phyloP scores from a whole-genome alignment of 192 early-diverging fungal genomes.

The Coemansia umbellata region DNA sequence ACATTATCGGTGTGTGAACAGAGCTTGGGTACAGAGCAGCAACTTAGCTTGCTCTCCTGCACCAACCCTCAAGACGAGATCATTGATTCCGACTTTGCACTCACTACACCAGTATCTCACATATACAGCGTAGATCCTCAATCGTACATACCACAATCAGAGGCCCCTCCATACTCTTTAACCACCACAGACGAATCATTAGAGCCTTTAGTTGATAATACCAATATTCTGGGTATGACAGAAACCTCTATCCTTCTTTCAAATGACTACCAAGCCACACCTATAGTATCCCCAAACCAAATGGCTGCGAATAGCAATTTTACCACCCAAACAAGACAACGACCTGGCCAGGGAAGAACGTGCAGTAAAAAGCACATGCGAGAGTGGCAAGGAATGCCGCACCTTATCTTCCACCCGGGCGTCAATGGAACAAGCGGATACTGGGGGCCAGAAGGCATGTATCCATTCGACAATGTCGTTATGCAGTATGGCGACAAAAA shows the following conservation, averaged over 20 bases:
- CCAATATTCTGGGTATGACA: too few relatives aligned
- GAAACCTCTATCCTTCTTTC: too few relatives aligned
- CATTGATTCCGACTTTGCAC: constrained; percentile 9
- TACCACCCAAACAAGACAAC: too few relatives aligned
- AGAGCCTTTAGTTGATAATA: too few relatives aligned
- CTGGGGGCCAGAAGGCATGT: constrained; percentile 47
- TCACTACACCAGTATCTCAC: background rate
- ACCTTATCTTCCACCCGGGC: constrained; percentile 26
- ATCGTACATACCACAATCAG: too few relatives aligned
- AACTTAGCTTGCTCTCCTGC: constrained; percentile 1
- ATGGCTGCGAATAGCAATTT: too few relatives aligned
- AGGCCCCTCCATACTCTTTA: too few relatives aligned
- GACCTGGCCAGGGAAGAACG: too few relatives aligned
- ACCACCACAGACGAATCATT: too few relatives aligned
- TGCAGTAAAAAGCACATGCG: constrained; percentile 18
- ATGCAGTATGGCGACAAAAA: constrained; percentile 46
- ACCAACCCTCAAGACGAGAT: constrained; percentile 12
- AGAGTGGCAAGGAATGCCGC: constrained; percentile 25
- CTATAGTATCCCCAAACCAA: too few relatives aligned
- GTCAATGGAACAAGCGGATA: constrained; percentile 33
- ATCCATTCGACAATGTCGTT: constrained; percentile 36
- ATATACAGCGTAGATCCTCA: too few relatives aligned
- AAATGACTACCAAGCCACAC: too few relatives aligned
- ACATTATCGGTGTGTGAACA: constrained; percentile 21
- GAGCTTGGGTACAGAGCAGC: constrained; percentile 13